phyloP scores from a whole-genome alignment of 352 stramenopile genomes.

The Phytophthora ohioensis region DNA sequence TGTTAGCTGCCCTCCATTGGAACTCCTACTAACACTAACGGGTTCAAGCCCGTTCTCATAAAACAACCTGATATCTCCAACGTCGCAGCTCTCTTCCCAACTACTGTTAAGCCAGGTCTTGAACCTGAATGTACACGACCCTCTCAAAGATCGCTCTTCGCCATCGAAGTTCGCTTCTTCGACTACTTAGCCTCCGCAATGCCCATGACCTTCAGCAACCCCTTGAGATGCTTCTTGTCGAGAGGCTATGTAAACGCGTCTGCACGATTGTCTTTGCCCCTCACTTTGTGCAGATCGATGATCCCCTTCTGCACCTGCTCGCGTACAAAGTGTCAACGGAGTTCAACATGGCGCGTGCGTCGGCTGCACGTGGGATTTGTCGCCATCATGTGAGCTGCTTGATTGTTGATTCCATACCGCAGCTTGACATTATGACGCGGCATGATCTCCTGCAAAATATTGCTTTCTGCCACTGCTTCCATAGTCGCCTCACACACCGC shows the following conservation, averaged over 20 bases:
- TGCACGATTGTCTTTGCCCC: slow-evolving; percentile 2
- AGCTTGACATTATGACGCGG: neutral
- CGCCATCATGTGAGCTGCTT: neutral
- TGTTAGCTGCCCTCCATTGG: no score
- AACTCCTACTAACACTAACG: no score
- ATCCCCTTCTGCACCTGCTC: neutral
- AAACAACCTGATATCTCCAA: no score
- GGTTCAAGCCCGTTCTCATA: no score
- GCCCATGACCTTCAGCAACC: neutral
- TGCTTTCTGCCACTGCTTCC: slow-evolving; percentile 5
- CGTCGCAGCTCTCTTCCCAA: no score
- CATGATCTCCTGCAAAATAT: slow-evolving; percentile 7
- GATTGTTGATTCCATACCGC: neutral
- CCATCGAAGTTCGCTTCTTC: slow-evolving; percentile 5
- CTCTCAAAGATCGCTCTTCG: slow-evolving; percentile 12
- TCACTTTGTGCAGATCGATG: neutral
- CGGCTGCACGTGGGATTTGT: no score
- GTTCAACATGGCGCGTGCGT: no score
- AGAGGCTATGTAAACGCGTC: neutral
- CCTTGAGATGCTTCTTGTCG: neutral
- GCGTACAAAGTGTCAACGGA: neutral
- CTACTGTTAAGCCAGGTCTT: no score
- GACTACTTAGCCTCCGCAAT: neutral
- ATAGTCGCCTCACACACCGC: slow-evolving; percentile 8
- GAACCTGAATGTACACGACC: slow-evolving; percentile 9